These are phyloP conservation scores for Senna siamea DNA, from an alignment of 306 rosid species.

Conservation along the genomic window DNA sequence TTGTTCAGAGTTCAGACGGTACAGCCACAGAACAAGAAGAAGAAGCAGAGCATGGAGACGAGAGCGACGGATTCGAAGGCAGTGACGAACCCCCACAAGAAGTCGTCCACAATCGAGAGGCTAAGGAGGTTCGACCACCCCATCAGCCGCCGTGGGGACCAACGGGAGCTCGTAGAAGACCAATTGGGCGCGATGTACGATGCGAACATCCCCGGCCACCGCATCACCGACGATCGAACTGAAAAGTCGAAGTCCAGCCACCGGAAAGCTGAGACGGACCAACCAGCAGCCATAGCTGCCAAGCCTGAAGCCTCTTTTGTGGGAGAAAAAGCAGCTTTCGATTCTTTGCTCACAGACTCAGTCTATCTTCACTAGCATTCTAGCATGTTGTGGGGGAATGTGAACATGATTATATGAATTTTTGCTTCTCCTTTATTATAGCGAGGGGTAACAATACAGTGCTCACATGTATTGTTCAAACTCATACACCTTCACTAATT, in stretches of 20 bases:
- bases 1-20: constrained; percentile 41
- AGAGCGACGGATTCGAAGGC: constrained; percentile 83
- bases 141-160: constrained; percentile 43
- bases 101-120: constrained; percentile 68
- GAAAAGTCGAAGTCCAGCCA: constrained; percentile 35
- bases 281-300: neutral
- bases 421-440: too few relatives aligned
- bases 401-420: neutral
- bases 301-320: too few relatives aligned
- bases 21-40: constrained; percentile 88
- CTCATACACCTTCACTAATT: neutral
- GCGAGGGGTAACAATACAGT: neutral
- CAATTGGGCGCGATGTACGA: constrained; percentile 46
- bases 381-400: neutral
- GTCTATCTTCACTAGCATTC: neutral
- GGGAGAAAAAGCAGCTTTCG: neutral
- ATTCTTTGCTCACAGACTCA: too few relatives aligned
- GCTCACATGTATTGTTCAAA: neutral
- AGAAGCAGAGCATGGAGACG: constrained; percentile 78
- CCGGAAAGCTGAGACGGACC: constrained; percentile 44
- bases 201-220: constrained; percentile 49
- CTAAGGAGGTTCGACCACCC: constrained; percentile 51
- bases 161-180: neutral
- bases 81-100: constrained; percentile 70
- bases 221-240: constrained; percentile 36